Evolutionary conservation across 768 basidiomycete species (phyloP).

Genomic region (Rhodotorula diobovata): DNA sequence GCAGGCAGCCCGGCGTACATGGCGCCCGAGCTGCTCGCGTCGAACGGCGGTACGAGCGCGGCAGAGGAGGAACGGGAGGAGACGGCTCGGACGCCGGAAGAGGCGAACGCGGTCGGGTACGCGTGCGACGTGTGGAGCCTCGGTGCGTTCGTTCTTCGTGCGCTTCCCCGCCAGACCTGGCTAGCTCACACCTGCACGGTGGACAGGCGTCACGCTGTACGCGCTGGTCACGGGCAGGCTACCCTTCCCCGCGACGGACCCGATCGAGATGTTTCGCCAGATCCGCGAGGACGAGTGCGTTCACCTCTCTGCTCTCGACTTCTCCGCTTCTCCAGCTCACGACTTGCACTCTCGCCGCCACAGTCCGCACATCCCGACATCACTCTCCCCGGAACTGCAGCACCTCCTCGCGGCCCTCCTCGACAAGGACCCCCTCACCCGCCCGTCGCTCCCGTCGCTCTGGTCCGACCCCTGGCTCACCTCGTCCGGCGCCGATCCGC

Average conservation of each 20-base stretch:
- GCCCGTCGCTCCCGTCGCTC: constrained; percentile 20
- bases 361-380: constrained; percentile 2
- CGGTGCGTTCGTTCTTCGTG: constrained; percentile 12
- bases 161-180: no score
- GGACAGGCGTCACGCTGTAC: constrained; percentile 36
- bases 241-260: constrained; percentile 31
- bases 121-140: constrained; percentile 42
- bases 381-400: constrained; percentile 4
- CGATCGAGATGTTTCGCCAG: constrained; percentile 36
- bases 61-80: background rate
- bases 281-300: constrained; percentile 35
- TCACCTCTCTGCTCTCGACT: background rate
- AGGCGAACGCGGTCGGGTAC: constrained; percentile 15
- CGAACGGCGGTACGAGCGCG: background rate
- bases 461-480: constrained; percentile 36
- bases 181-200: no score
- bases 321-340: background rate
- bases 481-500: background rate
- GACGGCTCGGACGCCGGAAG: background rate
- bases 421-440: constrained; percentile 1
- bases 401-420: constrained; percentile 15
- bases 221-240: constrained; percentile 39
- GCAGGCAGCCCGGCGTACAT: constrained; percentile 94
- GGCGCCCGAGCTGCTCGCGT: constrained; percentile 82
- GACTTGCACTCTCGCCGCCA: no score